Evolutionary conservation across 257 asterid species (phyloP), one percentile per base, ranked within the genome.

Genomic region (Nicotiana tabacum): DNA sequence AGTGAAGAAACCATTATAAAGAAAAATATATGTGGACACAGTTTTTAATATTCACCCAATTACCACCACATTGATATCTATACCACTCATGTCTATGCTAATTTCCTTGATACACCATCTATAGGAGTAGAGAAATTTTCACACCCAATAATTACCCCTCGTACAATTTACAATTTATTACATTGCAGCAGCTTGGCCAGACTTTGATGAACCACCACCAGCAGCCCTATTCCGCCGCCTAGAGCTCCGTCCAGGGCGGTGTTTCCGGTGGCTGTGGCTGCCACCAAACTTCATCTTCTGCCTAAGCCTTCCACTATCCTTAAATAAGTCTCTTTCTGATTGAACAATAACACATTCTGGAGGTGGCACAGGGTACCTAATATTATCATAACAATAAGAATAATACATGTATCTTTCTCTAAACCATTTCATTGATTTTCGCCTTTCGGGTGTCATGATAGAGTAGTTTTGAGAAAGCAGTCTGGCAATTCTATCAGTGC

Each of bases 261-360:
- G 89, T 69, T 80, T 85, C 77, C 78, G 82, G 82, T 83, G 87
- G 86, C 87, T 83, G 79, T 83, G 86, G 86, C 88, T 84, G 17
- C 92, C 93, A 2, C 87, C 90, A 60, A 92, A 93, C 77, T 78
- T 92, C 89, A 92, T 90, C 85, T 77, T 90, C 77, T 84, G 90
- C 61, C 91, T 88, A 77, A 92, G 86, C 84, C 97, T 86, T 12
- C 98, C 98, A 2, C 85, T 87, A 27, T 80, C 87, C 83, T 43
- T 86, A 56, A 95, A 91, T 85, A 90, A 29, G 17, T 88, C 85
- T 84, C 82, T 89, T 55, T 94, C 99, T 0, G 97, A 87, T 1
- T 91, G 93, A 13, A 91, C 88, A 4, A 90, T 68, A 1, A 92
- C 91, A 69, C 99, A 95, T 57, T 95, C 99, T 0, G 99, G 97